Base-by-base conservation (phyloP, 768 basidiomycete species). In the Glaciozyma martinii region DNA sequence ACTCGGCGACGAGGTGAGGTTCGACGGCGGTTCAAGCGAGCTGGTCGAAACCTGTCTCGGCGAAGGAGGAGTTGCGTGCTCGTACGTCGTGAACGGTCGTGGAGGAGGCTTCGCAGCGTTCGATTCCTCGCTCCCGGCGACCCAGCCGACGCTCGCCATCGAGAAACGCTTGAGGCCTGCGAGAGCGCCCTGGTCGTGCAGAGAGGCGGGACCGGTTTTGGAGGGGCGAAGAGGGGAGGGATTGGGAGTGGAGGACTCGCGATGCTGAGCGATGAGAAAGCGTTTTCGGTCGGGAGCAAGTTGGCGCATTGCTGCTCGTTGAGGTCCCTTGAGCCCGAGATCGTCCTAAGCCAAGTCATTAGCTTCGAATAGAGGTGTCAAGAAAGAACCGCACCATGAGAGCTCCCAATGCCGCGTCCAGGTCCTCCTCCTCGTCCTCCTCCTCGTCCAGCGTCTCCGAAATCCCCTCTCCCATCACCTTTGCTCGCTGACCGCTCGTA, bases 311-410 rank as follows among this genome's bases (percentile, higher is more conserved):
- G 79, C 81, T 5, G 77, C 78, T 47, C 87, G 82, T 67, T 83
- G 82, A 3, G 82, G 81, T 23, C 84, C 86, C 74, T 87, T 88
- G 63, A 91, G 71, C 12, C 83, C 87, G n/a, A 91, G 75, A 16
- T 85, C 82, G 66, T 88, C 83, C 90, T 91, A 53, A 59, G 68
- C 71, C n/a, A 0, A 23, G 25, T 43, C 50, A 13, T 7, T 18
- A 3, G 37, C 12, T 21, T 21, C 33, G 19, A 10, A 2, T 10
- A 12, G 42, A 61, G 2, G 33, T 18, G 23, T 47, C 43, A 15
- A 19, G 15, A 5, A 23, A 30, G 32, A 10, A 3, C 75, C 84
- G 58, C 72, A 88, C 88, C 73, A 92, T 80, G 79, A 89, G 83
- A 49, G 80, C 78, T 60, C 89, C 86, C 64, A 89, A 88, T 37